Evolutionary conservation across 257 asterid species (phyloP).

Genomic region (Apocynum venetum): DNA sequence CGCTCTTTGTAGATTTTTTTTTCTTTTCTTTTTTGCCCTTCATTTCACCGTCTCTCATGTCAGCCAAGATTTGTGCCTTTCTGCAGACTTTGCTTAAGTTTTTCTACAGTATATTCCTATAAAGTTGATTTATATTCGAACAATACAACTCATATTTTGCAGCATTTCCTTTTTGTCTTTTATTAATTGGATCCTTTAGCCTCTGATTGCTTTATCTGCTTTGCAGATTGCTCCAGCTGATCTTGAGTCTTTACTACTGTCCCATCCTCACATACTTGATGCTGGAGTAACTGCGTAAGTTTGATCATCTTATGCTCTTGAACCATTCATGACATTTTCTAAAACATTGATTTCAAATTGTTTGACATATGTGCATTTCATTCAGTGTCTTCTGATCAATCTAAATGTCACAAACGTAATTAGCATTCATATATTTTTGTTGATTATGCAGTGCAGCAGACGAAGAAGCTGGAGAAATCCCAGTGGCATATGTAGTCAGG

Average conservation of each 20-base stretch:
- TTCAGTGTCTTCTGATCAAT: neutral
- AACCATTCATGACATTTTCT: neutral
- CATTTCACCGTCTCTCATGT: neutral
- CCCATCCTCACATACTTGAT: conserved; percentile 70
- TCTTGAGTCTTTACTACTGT: conserved; percentile 56
- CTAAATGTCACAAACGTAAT: neutral
- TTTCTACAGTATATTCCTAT: neutral
- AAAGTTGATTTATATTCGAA: neutral
- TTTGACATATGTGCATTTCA: neutral
- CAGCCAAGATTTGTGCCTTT: neutral
- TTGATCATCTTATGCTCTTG: neutral
- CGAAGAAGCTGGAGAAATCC: conserved; percentile 85
- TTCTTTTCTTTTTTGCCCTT: neutral
- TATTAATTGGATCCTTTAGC: neutral
- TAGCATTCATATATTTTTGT: neutral
- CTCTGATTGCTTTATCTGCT: conserved; percentile 2
- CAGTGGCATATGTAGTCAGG: conserved; percentile 73
- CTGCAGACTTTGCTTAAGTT: neutral
- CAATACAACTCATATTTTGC: neutral
- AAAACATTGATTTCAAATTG: neutral
- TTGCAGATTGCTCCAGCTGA: conserved; percentile 91
- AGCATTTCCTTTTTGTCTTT: neutral
- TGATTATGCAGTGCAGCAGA: conserved; percentile 42
- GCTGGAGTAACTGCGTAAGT: conserved; percentile 75
- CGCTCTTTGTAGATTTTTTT: too few relatives aligned